Percentiles rank a stretch among this genome's conserved stretches.
Evolutionary conservation across 176 grass and related monocot species (phyloP).

Genomic region (Triticum turgidum): DNA sequence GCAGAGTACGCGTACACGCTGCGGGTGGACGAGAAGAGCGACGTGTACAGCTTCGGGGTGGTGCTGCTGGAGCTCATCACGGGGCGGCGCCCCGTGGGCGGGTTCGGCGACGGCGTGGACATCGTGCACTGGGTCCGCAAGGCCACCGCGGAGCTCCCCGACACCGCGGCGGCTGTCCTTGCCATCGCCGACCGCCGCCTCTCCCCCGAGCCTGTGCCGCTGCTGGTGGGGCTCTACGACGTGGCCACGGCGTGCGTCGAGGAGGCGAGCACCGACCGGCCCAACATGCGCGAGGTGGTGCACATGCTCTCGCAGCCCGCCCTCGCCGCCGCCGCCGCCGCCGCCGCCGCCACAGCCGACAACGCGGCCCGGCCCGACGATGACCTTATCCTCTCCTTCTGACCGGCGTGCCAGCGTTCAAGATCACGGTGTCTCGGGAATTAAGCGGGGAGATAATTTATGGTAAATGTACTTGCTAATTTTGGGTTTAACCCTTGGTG

Average conservation of each 20-base stretch:
- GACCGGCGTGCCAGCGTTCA: neutral
- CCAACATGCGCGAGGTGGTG: slow-evolving; percentile 83
- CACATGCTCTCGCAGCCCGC: slow-evolving; percentile 69
- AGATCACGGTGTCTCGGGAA: too few relatives aligned
- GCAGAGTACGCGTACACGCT: slow-evolving; percentile 85
- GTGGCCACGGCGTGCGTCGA: slow-evolving; percentile 76
- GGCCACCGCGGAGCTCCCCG: slow-evolving; percentile 44
- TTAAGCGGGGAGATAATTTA: neutral
- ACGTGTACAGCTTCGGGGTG: slow-evolving; percentile 93
- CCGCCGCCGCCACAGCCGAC: too few relatives aligned
- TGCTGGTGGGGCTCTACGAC: slow-evolving; percentile 64
- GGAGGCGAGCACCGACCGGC: slow-evolving; percentile 59
- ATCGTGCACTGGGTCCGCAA: slow-evolving; percentile 87
- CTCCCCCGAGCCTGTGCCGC: slow-evolving; percentile 29
- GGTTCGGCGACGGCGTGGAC: slow-evolving; percentile 87
- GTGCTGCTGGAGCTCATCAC: slow-evolving; percentile 86
- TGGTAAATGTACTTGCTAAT: neutral
- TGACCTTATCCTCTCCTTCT: slow-evolving; percentile 39
- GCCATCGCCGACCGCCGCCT: slow-evolving; percentile 60
- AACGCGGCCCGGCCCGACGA: slow-evolving; percentile 19
- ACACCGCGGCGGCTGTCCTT: slow-evolving; percentile 35
- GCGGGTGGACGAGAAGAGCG: slow-evolving; percentile 76
- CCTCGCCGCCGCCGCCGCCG: too few relatives aligned
- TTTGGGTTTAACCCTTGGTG: neutral
- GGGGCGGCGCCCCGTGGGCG: slow-evolving; percentile 52